Base-by-base conservation (phyloP, 768 basidiomycete species). In the Imleria badia region DNA sequence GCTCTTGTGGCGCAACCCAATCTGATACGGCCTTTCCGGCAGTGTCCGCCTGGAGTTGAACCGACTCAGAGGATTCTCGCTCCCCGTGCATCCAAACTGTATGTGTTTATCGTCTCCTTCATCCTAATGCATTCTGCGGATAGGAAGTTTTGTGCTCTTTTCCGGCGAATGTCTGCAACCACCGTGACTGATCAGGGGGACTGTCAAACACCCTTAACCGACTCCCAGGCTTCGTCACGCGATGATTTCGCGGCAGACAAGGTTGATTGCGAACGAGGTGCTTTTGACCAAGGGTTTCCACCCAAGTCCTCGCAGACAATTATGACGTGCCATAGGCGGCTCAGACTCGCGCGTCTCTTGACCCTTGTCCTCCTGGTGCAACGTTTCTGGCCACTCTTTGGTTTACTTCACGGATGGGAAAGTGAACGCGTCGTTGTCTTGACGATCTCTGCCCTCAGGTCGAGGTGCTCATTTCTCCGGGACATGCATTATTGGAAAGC, bases 381-480 rank as follows among this genome's bases (percentile, higher is more conserved):
- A 14, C 49, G 17, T n/a, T 45, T 52, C 41, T 70, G 48, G 49
- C 33, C 53, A 0, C 36, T 39, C 11, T 12, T 26, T 35, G 9
- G 13, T n/a, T 29, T 38, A 11, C 22, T 20, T 22, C 8, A 29
- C 2, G 23, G 26, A 31, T 38, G 40, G 17, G 23, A 26, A 17
- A 35, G 33, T 17, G 15, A 38, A 17, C 22, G 17, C n/a, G n/a
- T 35, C 14, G 29, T 17, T 8, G 22, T 13, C 42, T 64, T 20
- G 61, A 52, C 6, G 48, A 54, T 4, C 20, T 68, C 31, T 74
- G 72, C 45, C 68, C 68, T 30, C 72, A 72, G 49, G 58, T 56
- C 15, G 53, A 52, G 17, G 49, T 59, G 11, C 46, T 68, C 40
- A 48, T 45, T 15, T 45, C 63, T 23, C 45, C 45, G 2, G 23